Percentiles rank a stretch among this genome's conserved stretches.
phyloP scores from a whole-genome alignment of 345 rosid genomes.

The Acer saccharum region DNA sequence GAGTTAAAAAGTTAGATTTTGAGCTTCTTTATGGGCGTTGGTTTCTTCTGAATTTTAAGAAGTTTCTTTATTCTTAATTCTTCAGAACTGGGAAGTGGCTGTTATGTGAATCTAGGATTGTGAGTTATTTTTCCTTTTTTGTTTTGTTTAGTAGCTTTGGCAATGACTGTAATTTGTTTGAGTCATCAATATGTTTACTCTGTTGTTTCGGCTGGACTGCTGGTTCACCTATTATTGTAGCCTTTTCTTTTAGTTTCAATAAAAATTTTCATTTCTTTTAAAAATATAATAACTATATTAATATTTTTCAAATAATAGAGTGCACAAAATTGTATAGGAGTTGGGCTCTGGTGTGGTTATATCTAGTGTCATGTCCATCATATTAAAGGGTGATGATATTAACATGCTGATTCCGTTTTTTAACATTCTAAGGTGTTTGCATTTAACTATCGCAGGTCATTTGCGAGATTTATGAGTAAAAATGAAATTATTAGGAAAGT shows the following conservation, averaged over 20 bases:
- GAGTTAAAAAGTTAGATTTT: not conserved
- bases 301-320: not conserved
- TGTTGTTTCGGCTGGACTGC: not conserved
- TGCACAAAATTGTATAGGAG: not conserved
- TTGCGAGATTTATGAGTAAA: constrained; percentile 80
- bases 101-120: not conserved
- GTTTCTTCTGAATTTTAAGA: not conserved
- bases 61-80: not conserved
- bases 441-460: constrained; percentile 55
- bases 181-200: not conserved
- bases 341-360: constrained; percentile 12
- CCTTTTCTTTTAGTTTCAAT: not conserved
- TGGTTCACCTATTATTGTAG: not conserved
- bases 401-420: not conserved
- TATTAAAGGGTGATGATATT: not conserved
- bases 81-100: not conserved
- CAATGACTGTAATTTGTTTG: not conserved
- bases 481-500: constrained; percentile 73
- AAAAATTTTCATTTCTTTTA: not conserved
- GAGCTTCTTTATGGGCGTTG: not conserved
- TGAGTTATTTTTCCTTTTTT: not conserved
- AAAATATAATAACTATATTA: not conserved
- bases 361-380: constrained; percentile 1
- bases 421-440: constrained; percentile 16
- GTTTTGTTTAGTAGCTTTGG: not conserved